phyloP scores from a whole-genome alignment of 441 rosid species.

The Pelargonium australe region DNA sequence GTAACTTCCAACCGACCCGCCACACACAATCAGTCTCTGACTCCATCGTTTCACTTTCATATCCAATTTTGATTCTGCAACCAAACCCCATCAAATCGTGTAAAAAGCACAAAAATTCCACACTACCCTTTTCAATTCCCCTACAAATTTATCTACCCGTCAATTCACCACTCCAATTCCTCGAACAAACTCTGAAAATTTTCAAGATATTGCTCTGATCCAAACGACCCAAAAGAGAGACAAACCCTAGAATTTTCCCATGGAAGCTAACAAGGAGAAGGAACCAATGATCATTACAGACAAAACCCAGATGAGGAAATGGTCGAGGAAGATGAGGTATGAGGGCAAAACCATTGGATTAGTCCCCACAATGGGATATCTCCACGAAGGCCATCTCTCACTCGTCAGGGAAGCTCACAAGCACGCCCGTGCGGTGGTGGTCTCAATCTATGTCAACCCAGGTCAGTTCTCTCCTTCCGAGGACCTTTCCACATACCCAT shows the following conservation, averaged over 20 bases:
- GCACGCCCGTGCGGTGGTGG: slow-evolving; percentile 48
- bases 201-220: not conserved
- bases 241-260: not conserved
- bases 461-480: slow-evolving; percentile 88
- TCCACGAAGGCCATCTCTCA: slow-evolving; percentile 77
- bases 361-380: slow-evolving; percentile 90
- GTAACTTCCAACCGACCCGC: slow-evolving; percentile 3
- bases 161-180: not conserved
- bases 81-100: too few relatives aligned
- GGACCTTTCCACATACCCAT: slow-evolving; percentile 87
- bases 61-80: too few relatives aligned
- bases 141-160: too few relatives aligned
- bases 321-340: slow-evolving; percentile 64
- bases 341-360: slow-evolving; percentile 58
- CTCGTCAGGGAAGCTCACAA: slow-evolving; percentile 56
- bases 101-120: not conserved
- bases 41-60: not conserved
- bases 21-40: not conserved
- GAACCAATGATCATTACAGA: slow-evolving; percentile 47
- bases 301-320: slow-evolving; percentile 64
- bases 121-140: not conserved
- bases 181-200: not conserved
- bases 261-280: not conserved
- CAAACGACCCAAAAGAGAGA: not conserved
- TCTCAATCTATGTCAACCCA: slow-evolving; percentile 87